These are phyloP conservation scores for Lachnellula subtilissima DNA, from an alignment of 2,329 filamentous ascomycete genomes.

Conservation along the genomic window DNA sequence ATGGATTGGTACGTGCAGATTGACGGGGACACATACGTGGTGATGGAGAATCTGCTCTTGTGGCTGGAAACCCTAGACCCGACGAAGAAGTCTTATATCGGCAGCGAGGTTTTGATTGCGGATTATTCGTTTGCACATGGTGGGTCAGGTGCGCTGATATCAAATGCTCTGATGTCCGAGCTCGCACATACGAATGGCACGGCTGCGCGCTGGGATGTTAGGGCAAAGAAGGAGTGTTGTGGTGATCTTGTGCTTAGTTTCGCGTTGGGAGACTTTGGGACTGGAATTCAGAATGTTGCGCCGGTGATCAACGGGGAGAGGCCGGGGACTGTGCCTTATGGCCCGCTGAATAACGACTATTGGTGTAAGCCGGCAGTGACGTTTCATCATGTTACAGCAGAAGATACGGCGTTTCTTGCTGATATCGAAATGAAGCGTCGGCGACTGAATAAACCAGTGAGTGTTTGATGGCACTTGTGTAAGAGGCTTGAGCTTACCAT, in stretches of 20 bases:
- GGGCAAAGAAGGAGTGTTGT: slow-evolving; percentile 41
- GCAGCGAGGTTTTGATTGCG: slow-evolving; percentile 42
- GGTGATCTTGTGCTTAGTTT: slow-evolving; percentile 48
- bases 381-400: slow-evolving; percentile 50
- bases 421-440: slow-evolving; percentile 41
- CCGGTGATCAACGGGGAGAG: slow-evolving; percentile 53
- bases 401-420: slow-evolving; percentile 47
- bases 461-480: neutral
- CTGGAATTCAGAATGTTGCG: slow-evolving; percentile 42
- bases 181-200: slow-evolving; percentile 42
- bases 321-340: slow-evolving; percentile 44
- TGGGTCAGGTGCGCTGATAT: slow-evolving; percentile 51
- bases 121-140: slow-evolving; percentile 49
- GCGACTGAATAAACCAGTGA: slow-evolving; percentile 6
- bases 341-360: slow-evolving; percentile 23
- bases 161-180: slow-evolving; percentile 48
- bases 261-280: slow-evolving; percentile 42
- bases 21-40: slow-evolving; percentile 54
- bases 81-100: slow-evolving; percentile 44
- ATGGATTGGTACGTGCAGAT: slow-evolving; percentile 57
- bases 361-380: slow-evolving; percentile 53
- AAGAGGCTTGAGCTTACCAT: slow-evolving; percentile 19
- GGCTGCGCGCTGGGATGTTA: slow-evolving; percentile 43
- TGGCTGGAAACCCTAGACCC: slow-evolving; percentile 14
- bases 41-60: slow-evolving; percentile 45